Conservation (phyloP, 768 basidiomycete species). For the Butyriboletus loyo region DNA sequence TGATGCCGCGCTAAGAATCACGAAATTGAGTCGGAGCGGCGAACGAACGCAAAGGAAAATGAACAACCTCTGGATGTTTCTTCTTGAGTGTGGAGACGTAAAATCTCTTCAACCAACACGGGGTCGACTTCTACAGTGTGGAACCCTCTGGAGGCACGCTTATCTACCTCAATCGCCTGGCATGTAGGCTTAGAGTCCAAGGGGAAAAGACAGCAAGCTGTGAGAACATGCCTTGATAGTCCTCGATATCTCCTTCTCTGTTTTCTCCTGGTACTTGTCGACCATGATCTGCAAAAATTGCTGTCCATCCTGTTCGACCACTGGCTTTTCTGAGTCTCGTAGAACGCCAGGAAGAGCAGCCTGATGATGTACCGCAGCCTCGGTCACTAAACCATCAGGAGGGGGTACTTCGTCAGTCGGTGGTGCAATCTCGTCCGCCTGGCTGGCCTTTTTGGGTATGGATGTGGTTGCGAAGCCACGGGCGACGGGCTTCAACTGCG, state of each 20-base stretch:
- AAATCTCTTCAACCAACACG: conserved; percentile 52
- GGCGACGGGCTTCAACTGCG: conserved; percentile 66
- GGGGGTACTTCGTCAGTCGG: conserved; percentile 3
- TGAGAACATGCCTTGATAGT: conserved; percentile 57
- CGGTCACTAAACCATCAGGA: conserved; percentile 3
- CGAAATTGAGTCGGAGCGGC: neutral
- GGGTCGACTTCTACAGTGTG: conserved; percentile 62
- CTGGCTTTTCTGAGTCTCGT: conserved; percentile 27
- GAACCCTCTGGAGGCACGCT: conserved; percentile 64
- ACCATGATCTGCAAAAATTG: conserved; percentile 66
- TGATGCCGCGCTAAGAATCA: conserved; percentile 6
- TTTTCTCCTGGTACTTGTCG: conserved; percentile 83
- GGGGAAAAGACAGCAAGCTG: neutral
- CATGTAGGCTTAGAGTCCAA: neutral
- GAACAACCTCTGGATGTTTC: conserved; percentile 29
- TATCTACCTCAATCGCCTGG: conserved; percentile 76
- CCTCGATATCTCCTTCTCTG: conserved; percentile 77
- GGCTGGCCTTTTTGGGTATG: conserved; percentile 68
- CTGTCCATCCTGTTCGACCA: conserved; percentile 45
- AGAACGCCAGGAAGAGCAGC: conserved; percentile 2
- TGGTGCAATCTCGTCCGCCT: conserved; percentile 26
- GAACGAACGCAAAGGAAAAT: neutral
- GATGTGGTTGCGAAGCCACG: conserved; percentile 84
- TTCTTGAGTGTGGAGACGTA: conserved; percentile 48
- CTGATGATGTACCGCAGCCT: conserved; percentile 4